Evolutionary conservation across 352 stramenopile species (phyloP).

Genomic region (Vaucheria bursata): DNA sequence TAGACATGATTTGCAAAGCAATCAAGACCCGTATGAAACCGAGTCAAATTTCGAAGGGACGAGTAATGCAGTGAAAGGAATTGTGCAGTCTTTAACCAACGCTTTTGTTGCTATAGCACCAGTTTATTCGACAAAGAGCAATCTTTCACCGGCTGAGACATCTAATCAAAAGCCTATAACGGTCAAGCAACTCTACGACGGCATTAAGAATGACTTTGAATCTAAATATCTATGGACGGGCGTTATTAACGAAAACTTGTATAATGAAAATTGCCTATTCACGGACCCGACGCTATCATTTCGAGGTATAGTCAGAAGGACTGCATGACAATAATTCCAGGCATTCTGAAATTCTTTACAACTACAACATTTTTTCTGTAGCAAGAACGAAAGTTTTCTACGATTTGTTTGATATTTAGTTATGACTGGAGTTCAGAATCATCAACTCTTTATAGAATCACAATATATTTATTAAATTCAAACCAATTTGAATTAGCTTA

Average conservation of each 20-base stretch:
- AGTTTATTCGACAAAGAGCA: too few relatives aligned
- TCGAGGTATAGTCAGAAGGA: not conserved
- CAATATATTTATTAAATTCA: not conserved
- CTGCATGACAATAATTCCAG: not conserved
- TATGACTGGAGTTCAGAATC: too few relatives aligned
- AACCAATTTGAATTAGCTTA: not conserved
- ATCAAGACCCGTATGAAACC: too few relatives aligned
- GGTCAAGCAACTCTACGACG: too few relatives aligned
- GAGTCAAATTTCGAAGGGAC: slow-evolving; percentile 1
- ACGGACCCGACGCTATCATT: slow-evolving; percentile 47
- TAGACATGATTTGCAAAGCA: too few relatives aligned
- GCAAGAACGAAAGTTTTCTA: not conserved
- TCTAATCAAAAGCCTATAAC: too few relatives aligned
- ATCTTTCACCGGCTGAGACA: too few relatives aligned
- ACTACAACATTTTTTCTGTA: not conserved
- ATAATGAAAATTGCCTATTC: slow-evolving; percentile 41
- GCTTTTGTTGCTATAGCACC: not conserved
- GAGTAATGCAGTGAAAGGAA: not conserved
- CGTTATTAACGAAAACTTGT: slow-evolving; percentile 36
- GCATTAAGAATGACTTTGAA: slow-evolving; percentile 15
- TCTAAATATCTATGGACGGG: slow-evolving; percentile 44
- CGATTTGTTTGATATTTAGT: not conserved
- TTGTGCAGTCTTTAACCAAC: not conserved
- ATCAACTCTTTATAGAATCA: too few relatives aligned
- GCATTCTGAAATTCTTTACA: not conserved